Conservation (phyloP, 1,284 basidiomycete genomes). For the Singerocomus inundabilis region DNA sequence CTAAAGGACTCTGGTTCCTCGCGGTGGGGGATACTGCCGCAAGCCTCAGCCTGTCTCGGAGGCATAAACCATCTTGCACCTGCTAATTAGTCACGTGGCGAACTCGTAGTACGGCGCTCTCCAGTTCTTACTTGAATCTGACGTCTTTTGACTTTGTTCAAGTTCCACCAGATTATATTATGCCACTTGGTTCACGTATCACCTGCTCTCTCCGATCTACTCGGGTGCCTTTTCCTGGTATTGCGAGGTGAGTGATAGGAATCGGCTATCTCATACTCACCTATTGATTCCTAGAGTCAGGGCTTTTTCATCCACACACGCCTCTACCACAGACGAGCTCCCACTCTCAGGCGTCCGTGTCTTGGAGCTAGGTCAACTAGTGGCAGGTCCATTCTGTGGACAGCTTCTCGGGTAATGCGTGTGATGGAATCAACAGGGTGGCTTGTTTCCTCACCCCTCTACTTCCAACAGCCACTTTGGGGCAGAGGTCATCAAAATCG, state of each 20-base stretch:
- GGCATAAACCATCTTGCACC: no score
- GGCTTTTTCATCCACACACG: constrained; percentile 11
- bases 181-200: not conserved
- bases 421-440: not conserved
- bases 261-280: not conserved
- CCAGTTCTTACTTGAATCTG: no score
- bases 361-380: constrained; percentile 65
- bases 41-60: no score
- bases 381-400: constrained; percentile 70
- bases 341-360: constrained; percentile 62
- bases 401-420: constrained; percentile 59
- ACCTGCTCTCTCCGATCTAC: not conserved
- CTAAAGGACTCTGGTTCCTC: no score
- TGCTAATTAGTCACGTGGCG: no score
- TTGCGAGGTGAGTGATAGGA: constrained; percentile 8
- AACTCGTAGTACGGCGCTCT: no score
- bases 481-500: constrained; percentile 69
- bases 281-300: not conserved
- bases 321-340: constrained; percentile 27
- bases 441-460: not conserved
- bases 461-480: constrained; percentile 56
- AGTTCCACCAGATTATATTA: not conserved
- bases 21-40: no score
- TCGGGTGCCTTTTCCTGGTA: not conserved
- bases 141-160: not conserved